phyloP scores from a whole-genome alignment of 768 basidiomycete species.

The Leccinum aurantiacum region DNA sequence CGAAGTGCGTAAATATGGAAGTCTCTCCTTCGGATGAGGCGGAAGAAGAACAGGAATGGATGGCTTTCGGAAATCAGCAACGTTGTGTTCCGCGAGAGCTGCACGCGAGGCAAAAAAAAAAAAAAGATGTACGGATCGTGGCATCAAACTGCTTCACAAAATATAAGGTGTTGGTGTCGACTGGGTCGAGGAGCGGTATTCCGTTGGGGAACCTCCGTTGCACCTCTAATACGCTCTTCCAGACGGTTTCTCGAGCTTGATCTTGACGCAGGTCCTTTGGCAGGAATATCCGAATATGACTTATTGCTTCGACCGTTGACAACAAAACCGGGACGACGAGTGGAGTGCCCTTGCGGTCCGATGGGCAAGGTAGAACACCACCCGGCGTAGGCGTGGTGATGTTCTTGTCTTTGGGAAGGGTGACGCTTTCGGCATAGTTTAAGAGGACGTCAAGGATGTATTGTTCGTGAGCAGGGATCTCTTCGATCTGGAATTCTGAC shows the following conservation, averaged over 20 bases:
- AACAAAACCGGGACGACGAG: constrained; percentile 88
- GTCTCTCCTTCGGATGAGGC: constrained; percentile 60
- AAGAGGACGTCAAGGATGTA: constrained; percentile 93
- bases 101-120: constrained; percentile 80
- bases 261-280: constrained; percentile 87
- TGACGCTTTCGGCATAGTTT: constrained; percentile 66
- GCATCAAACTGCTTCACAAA: constrained; percentile 73
- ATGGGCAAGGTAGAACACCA: constrained; percentile 73
- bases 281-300: constrained; percentile 81
- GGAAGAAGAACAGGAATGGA: constrained; percentile 62
- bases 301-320: constrained; percentile 82
- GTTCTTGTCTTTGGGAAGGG: constrained; percentile 58
- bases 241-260: constrained; percentile 74
- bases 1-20: constrained; percentile 89
- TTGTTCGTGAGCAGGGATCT: constrained; percentile 79
- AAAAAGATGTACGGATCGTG: constrained; percentile 78
- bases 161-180: constrained; percentile 79
- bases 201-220: constrained; percentile 87
- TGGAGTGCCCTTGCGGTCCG: constrained; percentile 73
- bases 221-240: constrained; percentile 92
- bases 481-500: constrained; percentile 64
- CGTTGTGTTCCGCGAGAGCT: constrained; percentile 57
- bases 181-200: constrained; percentile 82
- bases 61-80: constrained; percentile 54
- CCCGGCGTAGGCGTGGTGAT: constrained; percentile 57